Evolutionary conservation across 352 stramenopile genomes (phyloP).

Genomic region (Elongisporangium prolatum): DNA sequence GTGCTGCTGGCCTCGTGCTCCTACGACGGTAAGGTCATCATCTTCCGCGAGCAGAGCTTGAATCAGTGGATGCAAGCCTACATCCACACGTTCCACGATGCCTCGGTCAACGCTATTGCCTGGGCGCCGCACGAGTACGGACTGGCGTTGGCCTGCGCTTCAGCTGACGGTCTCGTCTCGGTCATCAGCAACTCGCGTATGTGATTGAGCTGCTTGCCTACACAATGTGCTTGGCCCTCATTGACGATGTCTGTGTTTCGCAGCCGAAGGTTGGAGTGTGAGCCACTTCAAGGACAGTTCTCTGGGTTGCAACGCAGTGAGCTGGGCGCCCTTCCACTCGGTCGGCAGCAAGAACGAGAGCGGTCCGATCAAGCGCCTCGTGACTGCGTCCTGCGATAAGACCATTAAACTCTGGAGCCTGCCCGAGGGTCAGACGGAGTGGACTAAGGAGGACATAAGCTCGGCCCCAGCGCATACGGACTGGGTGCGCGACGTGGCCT

Average conservation of each 20-base stretch:
- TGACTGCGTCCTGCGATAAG: conserved; percentile 98
- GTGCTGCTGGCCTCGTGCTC: conserved; percentile 95
- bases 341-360: conserved; percentile 40
- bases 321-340: conserved; percentile 92
- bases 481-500: conserved; percentile 97
- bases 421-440: conserved; percentile 63
- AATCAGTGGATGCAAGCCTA: conserved; percentile 95
- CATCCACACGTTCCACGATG: conserved; percentile 83
- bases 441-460: conserved; percentile 75
- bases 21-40: conserved; percentile 97
- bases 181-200: conserved; percentile 79
- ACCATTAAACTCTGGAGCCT: conserved; percentile 95
- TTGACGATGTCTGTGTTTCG: conserved; percentile 3
- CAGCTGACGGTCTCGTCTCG: conserved; percentile 93
- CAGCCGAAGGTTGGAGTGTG: conserved; percentile 86
- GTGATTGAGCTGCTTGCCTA: conserved; percentile 10
- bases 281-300: conserved; percentile 93
- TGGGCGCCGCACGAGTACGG: conserved; percentile 98
- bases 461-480: conserved; percentile 87
- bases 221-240: conserved; percentile 6
- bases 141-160: conserved; percentile 91
- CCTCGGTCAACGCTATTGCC: conserved; percentile 92
- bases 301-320: conserved; percentile 96
- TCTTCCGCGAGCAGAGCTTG: conserved; percentile 93
- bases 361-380: conserved; percentile 70